These are phyloP conservation scores for Cyclotella cryptica DNA, from an alignment of 108 stramenopile genomes.

Conservation along the genomic window DNA sequence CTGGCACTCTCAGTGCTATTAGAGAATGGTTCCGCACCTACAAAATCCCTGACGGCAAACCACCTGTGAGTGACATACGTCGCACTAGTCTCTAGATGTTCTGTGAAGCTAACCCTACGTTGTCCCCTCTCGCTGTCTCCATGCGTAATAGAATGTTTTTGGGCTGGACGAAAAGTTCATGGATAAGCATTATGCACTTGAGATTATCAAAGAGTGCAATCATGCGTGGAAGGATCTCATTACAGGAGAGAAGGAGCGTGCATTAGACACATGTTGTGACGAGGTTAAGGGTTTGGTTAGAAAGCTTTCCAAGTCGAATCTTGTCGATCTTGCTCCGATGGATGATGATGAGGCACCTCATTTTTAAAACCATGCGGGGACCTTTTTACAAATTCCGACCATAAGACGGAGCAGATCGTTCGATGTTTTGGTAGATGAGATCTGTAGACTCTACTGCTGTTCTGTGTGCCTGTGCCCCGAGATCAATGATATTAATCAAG, in stretches of 20 bases:
- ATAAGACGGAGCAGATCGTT: not conserved
- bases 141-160: slow-evolving; percentile 74
- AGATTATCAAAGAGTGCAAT: slow-evolving; percentile 89
- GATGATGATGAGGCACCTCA: slow-evolving; percentile 76
- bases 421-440: too few relatives aligned
- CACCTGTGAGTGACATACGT: slow-evolving; percentile 44
- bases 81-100: not conserved
- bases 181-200: slow-evolving; percentile 89
- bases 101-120: too few relatives aligned
- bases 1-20: slow-evolving; percentile 89
- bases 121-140: not conserved
- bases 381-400: not conserved
- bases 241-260: slow-evolving; percentile 84
- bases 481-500: too few relatives aligned
- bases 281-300: slow-evolving; percentile 80
- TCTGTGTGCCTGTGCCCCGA: too few relatives aligned
- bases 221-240: slow-evolving; percentile 90
- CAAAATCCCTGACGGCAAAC: slow-evolving; percentile 99
- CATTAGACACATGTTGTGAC: slow-evolving; percentile 56
- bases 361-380: slow-evolving; percentile 24
- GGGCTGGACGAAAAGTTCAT: slow-evolving; percentile 94
- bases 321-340: slow-evolving; percentile 60
- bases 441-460: too few relatives aligned
- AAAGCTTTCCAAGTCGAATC: slow-evolving; percentile 82
- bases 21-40: slow-evolving; percentile 99